Conservation (phyloP, 208 protist genomes). For the Wallacemonas sp. region DNA sequence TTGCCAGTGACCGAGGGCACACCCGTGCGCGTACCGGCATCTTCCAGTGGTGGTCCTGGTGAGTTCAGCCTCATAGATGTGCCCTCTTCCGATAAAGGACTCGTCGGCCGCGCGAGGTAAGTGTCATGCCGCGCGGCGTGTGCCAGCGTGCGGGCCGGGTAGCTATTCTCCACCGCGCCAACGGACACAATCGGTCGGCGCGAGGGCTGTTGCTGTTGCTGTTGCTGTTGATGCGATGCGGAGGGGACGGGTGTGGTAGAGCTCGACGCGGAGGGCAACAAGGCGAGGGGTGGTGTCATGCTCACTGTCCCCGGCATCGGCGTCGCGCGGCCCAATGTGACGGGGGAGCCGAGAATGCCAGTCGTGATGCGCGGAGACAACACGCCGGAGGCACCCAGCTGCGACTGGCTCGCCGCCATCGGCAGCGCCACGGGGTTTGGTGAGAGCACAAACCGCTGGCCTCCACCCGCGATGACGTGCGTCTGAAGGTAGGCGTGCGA, state of each 20-base stretch:
- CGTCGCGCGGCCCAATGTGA: too few species aligned
- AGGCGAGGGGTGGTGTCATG: too few species aligned
- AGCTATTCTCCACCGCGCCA: background rate
- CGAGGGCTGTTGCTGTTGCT: constrained; percentile 1
- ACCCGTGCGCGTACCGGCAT: too few species aligned
- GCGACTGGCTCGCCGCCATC: background rate
- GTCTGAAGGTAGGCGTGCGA: constrained; percentile 31
- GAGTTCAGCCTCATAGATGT: too few species aligned
- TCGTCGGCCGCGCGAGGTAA: background rate
- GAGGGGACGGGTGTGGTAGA: background rate
- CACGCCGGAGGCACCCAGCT: too few species aligned
- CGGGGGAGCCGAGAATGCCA: too few species aligned
- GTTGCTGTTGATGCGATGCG: constrained; percentile 5
- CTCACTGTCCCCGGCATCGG: too few species aligned
- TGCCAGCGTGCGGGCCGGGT: background rate
- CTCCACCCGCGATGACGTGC: constrained; percentile 21
- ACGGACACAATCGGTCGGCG: background rate
- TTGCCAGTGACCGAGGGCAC: too few species aligned
- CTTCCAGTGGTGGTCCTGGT: too few species aligned
- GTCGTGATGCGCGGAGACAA: too few species aligned
- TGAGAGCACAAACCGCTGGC: background rate
- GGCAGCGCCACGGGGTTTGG: background rate
- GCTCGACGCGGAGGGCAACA: too few species aligned
- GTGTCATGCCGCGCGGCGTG: background rate
- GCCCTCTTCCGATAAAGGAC: background rate